Base-by-base conservation (phyloP, 495 filamentous ascomycete species). In the Penicillium macrosclerotiorum region DNA sequence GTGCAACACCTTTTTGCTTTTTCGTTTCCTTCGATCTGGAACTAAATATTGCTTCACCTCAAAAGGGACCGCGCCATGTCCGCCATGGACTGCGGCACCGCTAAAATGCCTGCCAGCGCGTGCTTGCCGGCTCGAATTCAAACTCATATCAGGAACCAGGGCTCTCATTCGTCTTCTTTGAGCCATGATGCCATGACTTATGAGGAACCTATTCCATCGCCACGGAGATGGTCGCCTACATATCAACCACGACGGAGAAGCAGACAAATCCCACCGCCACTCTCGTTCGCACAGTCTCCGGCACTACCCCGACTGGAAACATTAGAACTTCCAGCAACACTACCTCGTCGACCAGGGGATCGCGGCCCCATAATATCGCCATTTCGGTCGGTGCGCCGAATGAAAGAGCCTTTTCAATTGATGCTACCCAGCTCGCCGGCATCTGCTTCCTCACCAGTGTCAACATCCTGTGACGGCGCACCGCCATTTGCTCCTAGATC, bases 391-490 rank as follows among this genome's bases (percentile, higher is more conserved):
- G 72, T 75, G n/a, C 59, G 68, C 12, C 65, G 55, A 42, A 75
- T 75, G 70, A 73, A 73, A 38, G 63, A 73, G 38, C 70, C 70
- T 6, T 72, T 75, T 35, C 69, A 67, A 34, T 45, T 74, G 12
- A 64, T 65, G 45, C 55, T 75, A 12, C 69, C 69, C 7, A 45
- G 49, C 3, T 72, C 69, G 5, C 69, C 71, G 3, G 51, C 38
- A 17, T 65, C 65, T 0, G 17, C 27, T 3, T 37, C 47, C 5
- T 51, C 47, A 2, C 47, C 47, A 7, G 47, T 44, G 17, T 45
- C 41, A 6, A 33, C 27, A 7, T 49, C 54, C 26, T 57, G 57
- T 18, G 66, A 72, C 30, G 57, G 52, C 11, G 50, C 37, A 36
- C 39, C 51, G 1, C 31, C 47, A 29, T 45, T 60, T 13, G 46